Evolutionary conservation across 306 rosid genomes (phyloP).

Genomic region (Myrica gale): DNA sequence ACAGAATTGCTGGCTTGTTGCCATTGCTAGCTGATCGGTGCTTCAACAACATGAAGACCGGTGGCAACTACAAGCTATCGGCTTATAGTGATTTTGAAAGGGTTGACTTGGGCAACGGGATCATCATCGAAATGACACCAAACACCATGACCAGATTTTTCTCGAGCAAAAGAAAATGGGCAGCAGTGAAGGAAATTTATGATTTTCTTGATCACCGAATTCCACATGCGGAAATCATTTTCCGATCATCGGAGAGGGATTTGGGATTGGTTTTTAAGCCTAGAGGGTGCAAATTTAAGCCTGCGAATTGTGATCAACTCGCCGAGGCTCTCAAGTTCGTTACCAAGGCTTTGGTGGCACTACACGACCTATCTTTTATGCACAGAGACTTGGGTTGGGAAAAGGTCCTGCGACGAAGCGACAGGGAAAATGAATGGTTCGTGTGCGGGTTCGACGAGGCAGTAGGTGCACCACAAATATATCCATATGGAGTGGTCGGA

Average conservation of each 20-base stretch:
- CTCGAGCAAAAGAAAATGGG: conserved; percentile 51
- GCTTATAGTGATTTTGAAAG: conserved; percentile 75
- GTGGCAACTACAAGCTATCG: conserved; percentile 20
- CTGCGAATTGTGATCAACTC: conserved; percentile 47
- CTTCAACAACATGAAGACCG: conserved; percentile 13
- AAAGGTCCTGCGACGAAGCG: conserved; percentile 56
- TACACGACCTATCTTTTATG: conserved; percentile 92
- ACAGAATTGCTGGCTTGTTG: conserved; percentile 51
- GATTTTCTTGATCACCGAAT: conserved; percentile 72
- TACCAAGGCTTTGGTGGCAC: conserved; percentile 76
- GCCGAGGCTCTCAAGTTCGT: conserved; percentile 77
- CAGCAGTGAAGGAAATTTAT: conserved; percentile 72
- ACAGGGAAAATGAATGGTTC: conserved; percentile 69
- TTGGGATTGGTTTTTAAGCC: conserved; percentile 62
- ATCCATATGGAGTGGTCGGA: conserved; percentile 20
- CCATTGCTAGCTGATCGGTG: conserved; percentile 59
- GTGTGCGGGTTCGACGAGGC: conserved; percentile 83
- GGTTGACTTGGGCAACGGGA: conserved; percentile 50
- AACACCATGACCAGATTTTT: conserved; percentile 57
- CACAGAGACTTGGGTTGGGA: conserved; percentile 85
- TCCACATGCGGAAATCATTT: conserved; percentile 70
- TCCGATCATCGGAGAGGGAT: conserved; percentile 39
- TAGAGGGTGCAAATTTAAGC: conserved; percentile 59
- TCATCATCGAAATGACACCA: conserved; percentile 61
- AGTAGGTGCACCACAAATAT: conserved; percentile 73